Base-by-base conservation (phyloP, 768 basidiomycete genomes). In the Agrocybe chaxingu region DNA sequence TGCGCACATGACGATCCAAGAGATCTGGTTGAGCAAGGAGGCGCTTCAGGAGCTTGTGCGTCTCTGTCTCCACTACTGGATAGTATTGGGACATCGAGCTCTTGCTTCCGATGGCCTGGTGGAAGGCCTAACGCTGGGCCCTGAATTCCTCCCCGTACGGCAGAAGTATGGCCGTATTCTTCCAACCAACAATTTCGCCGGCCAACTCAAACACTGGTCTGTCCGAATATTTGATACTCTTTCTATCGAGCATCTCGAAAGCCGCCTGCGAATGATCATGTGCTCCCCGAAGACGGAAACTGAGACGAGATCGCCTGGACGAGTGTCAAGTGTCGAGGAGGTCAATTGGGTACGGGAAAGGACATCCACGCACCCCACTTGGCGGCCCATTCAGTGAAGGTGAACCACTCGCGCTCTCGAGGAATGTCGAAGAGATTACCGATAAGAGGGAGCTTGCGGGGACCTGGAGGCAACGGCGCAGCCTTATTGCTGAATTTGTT, bases 341-440 rank as follows among this genome's bases (percentile, higher is more conserved):
- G 24, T 24, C 4, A 24, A 4, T 24, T 24, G 24, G 24, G 24
- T 24, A 2, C 3, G 24, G 24, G 4, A 4, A 24, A 2, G 24
- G 4, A 24, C 24, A 4, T 2, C 4, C 24, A 49, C 62, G 11
- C 52, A 62, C 74, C 74, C 49, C 66, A 77, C 60, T 70, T 67
- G 19, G 62, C 52, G 9, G 67, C 73, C 75, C 75, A 77, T 24
- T 67, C 60, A 2, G 67, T 16, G 43, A 72, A 75, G 13, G 66
- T 66, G 49, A 72, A 48, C 73, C 74, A 76, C 30, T 70, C 69
- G 43, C 69, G 73, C 19, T 41, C 42, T n/a, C 65, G 62, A 12
- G 76, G 76, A 70, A 78, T 73, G 39, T 75, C 74, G 3, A 73
- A 62, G 5, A 78, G 57, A 47, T 77, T 77, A 3, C 75, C 76